Conservation (phyloP, 305 asterid genomes). For the Fraxinus ornus region DNA sequence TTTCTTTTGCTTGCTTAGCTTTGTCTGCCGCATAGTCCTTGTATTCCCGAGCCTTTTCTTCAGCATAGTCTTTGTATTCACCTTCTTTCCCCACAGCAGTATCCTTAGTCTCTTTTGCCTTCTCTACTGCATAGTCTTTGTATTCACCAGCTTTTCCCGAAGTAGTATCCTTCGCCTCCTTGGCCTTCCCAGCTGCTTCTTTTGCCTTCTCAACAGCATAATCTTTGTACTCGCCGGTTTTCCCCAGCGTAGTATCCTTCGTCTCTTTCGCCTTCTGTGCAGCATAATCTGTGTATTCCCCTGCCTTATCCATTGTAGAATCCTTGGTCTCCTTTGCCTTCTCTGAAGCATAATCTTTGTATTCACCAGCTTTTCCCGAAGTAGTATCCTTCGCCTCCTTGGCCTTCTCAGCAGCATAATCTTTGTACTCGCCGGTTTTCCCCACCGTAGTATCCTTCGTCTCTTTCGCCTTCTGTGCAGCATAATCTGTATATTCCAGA, state of each 20-base stretch:
- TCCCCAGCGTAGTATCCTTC: constrained; percentile 14
- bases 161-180: constrained; percentile 13
- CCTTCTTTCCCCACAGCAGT: constrained; percentile 7
- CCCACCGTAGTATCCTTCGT: constrained; percentile 16
- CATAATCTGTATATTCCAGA: constrained; percentile 22
- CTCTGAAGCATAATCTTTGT: too few relatives aligned
- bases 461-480: constrained; percentile 22
- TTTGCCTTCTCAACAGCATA: not conserved
- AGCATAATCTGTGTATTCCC: too few relatives aligned
- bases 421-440: constrained; percentile 23
- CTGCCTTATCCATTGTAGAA: too few relatives aligned
- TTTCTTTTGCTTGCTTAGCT: constrained; percentile 19
- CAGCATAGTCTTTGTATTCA: constrained; percentile 22
- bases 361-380: too few relatives aligned
- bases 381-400: too few relatives aligned
- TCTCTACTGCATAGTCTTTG: constrained; percentile 25
- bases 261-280: constrained; percentile 20
- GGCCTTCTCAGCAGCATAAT: not conserved
- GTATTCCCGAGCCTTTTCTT: constrained; percentile 17
- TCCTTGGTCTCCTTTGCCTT: too few relatives aligned
- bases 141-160: not conserved
- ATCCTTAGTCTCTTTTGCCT: constrained; percentile 21
- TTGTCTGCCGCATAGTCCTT: constrained; percentile 17
- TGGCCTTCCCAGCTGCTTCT: constrained; percentile 11
- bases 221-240: constrained; percentile 22